Base-by-base conservation (phyloP, 306 rosid genomes). In the Heteromeles arbutifolia region DNA sequence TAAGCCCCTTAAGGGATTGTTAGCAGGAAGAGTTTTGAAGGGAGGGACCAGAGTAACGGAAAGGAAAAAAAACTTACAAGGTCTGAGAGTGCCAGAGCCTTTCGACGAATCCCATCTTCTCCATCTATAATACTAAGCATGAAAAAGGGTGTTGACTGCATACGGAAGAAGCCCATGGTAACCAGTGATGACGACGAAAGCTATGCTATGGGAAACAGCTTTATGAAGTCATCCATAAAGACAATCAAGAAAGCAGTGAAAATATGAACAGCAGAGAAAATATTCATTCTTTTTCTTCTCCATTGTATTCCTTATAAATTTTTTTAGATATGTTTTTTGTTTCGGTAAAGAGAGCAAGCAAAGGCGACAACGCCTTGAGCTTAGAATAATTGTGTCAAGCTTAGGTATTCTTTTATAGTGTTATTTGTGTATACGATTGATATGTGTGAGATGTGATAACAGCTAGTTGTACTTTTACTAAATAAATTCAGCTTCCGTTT, bases 101-200 rank as follows among this genome's bases (percentile, higher is more conserved):
- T 96, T 69, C 88, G 89, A 81, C 63, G 98, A 83, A 84, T 89
- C 68, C 98, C 99, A 64, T 92, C 98, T 57, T 89, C 99, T 75
- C 99, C 98, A n/a, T 85, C 96, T 31, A 80, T 92, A 83, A 85
- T 92, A 59, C 59, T 84, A 74, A 96, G 96, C 59, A 85, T 91
- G 87, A 91, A 77, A 65, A 90, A 90, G 77, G 92, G 96, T 56
- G 87, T 87, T 31, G 97, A 90, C 80, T 78, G 84, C 89, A 85
- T 90, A 34, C 67, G 90, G 77, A 92, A 90, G 91, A 92, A 88
- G 84, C 86, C 87, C 32, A 50, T 73, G 70, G 89, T 82, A 67
- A 77, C 72, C 18, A 84, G 83, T 37, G 90, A 86, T 62, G 89
- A 85, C 50, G 82, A 79, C 9, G 86, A 80, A 69, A 84, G 84